Percentiles rank a stretch among this genome's conserved stretches.
phyloP scores from a whole-genome alignment of 495 filamentous ascomycete species.

The Tirmania nivea region DNA sequence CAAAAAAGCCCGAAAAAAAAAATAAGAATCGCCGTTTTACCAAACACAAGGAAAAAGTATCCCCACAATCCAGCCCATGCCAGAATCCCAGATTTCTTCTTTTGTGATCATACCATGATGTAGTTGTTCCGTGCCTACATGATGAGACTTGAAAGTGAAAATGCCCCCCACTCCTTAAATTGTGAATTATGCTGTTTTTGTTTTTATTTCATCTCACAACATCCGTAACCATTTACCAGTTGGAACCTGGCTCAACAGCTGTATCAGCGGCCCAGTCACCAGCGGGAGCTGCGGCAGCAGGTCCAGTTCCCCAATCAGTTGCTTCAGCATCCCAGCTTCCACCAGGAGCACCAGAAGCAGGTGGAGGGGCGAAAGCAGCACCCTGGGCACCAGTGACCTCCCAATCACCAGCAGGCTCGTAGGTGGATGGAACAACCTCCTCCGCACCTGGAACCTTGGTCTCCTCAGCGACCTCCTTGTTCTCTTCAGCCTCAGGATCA shows the following conservation, averaged over 20 bases:
- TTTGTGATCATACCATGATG: background rate
- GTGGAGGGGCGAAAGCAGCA: conserved; percentile 35
- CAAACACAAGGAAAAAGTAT: background rate
- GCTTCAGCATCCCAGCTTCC: conserved; percentile 65
- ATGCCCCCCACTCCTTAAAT: background rate
- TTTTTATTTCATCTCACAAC: background rate
- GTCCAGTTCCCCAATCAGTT: conserved; percentile 38
- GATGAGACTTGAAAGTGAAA: too few relatives aligned
- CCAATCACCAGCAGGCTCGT: conserved; percentile 45
- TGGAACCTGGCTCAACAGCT: conserved; percentile 5
- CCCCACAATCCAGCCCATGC: background rate
- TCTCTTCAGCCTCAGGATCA: conserved; percentile 73
- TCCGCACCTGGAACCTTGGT: conserved; percentile 52
- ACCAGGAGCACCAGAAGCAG: conserved; percentile 30
- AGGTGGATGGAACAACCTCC: conserved; percentile 67
- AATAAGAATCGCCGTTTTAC: background rate
- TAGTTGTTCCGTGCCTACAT: too few relatives aligned
- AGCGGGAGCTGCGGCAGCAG: conserved; percentile 28
- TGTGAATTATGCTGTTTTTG: background rate
- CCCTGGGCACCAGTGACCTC: conserved; percentile 39
- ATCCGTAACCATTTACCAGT: background rate
- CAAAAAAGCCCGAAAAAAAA: background rate
- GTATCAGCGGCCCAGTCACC: conserved; percentile 51
- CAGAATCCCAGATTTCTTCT: background rate
- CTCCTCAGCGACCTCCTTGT: conserved; percentile 35